Conservation (phyloP, 2,329 filamentous ascomycete genomes). For the Lasiodiplodia hormozganensis region DNA sequence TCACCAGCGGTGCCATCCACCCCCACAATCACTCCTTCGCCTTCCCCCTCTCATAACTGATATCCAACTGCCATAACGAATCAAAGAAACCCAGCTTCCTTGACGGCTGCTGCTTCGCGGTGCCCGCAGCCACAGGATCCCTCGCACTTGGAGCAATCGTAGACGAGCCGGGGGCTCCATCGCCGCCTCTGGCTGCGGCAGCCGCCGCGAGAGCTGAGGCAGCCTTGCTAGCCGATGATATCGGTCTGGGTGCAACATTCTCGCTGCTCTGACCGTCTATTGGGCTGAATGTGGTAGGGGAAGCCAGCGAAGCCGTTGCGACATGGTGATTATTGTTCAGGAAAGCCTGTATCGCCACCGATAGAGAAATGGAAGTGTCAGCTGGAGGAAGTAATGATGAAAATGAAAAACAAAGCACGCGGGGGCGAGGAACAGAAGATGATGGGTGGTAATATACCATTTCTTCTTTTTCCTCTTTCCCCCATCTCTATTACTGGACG, state of each 20-base stretch:
- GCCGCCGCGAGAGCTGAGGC: constrained; percentile 17
- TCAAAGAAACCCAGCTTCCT: constrained; percentile 45
- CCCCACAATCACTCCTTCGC: constrained; percentile 36
- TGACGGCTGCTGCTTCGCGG: constrained; percentile 35
- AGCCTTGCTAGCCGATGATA: constrained; percentile 2
- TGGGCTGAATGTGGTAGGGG: neutral
- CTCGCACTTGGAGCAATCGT: neutral
- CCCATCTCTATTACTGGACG: constrained; percentile 11
- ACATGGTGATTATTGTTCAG: neutral
- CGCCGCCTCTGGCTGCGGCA: neutral
- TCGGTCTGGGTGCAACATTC: neutral
- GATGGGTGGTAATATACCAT: constrained; percentile 9
- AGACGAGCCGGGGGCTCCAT: neutral
- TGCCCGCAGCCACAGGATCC: neutral
- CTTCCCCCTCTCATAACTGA: constrained; percentile 48
- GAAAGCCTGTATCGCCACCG: neutral
- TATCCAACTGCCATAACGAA: constrained; percentile 48
- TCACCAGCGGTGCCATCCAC: neutral
- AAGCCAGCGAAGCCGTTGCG: neutral
- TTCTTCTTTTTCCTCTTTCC: constrained; percentile 31
- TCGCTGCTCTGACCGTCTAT: neutral
- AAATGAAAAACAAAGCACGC: neutral
- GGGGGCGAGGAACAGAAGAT: neutral
- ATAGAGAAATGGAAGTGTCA: neutral
- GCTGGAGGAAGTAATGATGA: neutral